These are phyloP conservation scores for Globisporangium viniferum DNA, from an alignment of 352 stramenopile species.

Conservation along the genomic window DNA sequence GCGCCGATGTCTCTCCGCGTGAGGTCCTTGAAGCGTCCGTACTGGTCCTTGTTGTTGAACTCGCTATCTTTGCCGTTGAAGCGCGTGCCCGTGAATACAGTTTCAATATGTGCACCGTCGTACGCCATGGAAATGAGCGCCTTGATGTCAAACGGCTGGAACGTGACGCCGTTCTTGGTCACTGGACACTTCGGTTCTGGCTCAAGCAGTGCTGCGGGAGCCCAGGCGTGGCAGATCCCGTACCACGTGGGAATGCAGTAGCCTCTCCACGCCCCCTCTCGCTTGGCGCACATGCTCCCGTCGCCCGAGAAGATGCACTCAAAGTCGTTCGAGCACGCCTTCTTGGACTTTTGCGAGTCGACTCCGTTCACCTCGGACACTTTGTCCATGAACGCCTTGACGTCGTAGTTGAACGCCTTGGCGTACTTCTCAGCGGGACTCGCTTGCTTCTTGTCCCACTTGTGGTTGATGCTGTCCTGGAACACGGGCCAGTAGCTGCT, in stretches of 20 bases:
- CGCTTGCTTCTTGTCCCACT: conserved; percentile 29
- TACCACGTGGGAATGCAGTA: conserved; percentile 55
- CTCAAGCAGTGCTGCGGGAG: conserved; percentile 45
- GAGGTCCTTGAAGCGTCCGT: conserved; percentile 40
- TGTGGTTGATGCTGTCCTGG: conserved; percentile 59
- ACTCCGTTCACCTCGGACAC: conserved; percentile 43
- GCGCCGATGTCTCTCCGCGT: conserved; percentile 41
- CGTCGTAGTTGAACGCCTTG: conserved; percentile 35
- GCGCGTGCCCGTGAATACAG: conserved; percentile 50
- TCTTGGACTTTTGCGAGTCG: conserved; percentile 27
- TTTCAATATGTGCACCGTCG: conserved; percentile 46
- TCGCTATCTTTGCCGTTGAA: conserved; percentile 47
- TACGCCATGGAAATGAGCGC: conserved; percentile 48
- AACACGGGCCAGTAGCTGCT: conserved; percentile 65
- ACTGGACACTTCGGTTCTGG: conserved; percentile 41
- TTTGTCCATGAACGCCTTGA: conserved; percentile 30
- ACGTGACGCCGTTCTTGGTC: conserved; percentile 38
- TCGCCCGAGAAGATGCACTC: conserved; percentile 34
- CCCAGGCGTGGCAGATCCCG: conserved; percentile 56
- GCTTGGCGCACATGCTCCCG: conserved; percentile 39
- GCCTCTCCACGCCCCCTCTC: conserved; percentile 17
- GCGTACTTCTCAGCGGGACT: conserved; percentile 56
- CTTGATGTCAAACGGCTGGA: conserved; percentile 60
- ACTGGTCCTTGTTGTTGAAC: conserved; percentile 40
- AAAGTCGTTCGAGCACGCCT: conserved; percentile 22